Conservation (phyloP, 139 green algal genomes). For the Medakamo hakoo region DNA sequence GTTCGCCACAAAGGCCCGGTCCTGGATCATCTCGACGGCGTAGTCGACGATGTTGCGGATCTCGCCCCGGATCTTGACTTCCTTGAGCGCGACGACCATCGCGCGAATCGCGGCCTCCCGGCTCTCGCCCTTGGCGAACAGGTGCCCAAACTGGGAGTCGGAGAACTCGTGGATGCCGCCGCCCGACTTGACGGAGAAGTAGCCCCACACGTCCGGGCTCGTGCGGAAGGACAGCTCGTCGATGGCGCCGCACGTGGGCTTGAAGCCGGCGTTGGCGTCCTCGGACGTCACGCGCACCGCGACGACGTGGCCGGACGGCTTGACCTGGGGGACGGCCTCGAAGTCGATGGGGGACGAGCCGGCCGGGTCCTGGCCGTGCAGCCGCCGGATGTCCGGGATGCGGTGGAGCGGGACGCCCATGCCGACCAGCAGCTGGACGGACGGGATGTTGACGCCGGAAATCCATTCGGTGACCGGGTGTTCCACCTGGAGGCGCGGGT, state of each 20-base stretch:
- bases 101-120: constrained; percentile 62
- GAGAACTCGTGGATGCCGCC: constrained; percentile 93
- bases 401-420: constrained; percentile 80
- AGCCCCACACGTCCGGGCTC: constrained; percentile 81
- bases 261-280: constrained; percentile 91
- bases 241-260: constrained; percentile 82
- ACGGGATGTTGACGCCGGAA: constrained; percentile 84
- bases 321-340: constrained; percentile 34
- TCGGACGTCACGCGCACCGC: constrained; percentile 87
- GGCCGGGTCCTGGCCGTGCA: constrained; percentile 41
- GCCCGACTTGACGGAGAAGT: constrained; percentile 88
- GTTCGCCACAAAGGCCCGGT: constrained; percentile 51
- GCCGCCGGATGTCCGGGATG: constrained; percentile 68
- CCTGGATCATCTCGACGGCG: constrained; percentile 65
- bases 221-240: constrained; percentile 78
- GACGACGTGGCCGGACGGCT: constrained; percentile 56
- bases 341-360: constrained; percentile 52
- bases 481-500: constrained; percentile 91
- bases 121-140: constrained; percentile 81
- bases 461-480: constrained; percentile 98
- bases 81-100: constrained; percentile 87
- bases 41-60: constrained; percentile 88
- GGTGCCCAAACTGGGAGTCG: constrained; percentile 94
- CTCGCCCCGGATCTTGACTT: constrained; percentile 86
- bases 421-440: constrained; percentile 74